Base-by-base conservation (phyloP, 2,329 filamentous ascomycete species). In the Venturia asperata region DNA sequence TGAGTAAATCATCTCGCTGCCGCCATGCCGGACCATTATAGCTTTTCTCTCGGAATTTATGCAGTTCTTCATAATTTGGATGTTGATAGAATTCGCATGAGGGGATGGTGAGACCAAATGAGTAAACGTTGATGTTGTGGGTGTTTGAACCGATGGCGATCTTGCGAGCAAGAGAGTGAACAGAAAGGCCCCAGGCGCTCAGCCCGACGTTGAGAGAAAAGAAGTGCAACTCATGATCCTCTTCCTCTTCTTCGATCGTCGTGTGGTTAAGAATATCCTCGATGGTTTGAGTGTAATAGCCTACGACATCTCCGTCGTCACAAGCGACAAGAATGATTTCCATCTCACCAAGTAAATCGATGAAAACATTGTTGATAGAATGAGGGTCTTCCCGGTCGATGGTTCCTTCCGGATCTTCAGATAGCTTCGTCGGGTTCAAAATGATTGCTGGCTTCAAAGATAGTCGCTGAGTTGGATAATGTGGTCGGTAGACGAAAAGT, bases 131-230 rank as follows among this genome's bases (percentile, higher is more conserved):
- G 37, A 89, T 81, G 19, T 78, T 71, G 27, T 80, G 78, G 0
- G 82, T 83, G 73, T 99, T 99, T 0, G 90, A 87, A 70, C 89
- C 90, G 47, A 95, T 87, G 0, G 93, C 94, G 68, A 99, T 88
- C 67, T 97, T 79, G 0, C 92, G 86, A n/a, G 90, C 91, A 68
- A 87, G 79, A 67, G 85, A 82, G 74, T 97, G 93, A 13, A 96
- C 82, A 9, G 91, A 88, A 61, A 96, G 76, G 0, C 93, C 94
- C 94, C 94, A 99, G 2, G 92, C 93, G 67, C 90, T 93, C 30
- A 77, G 78, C 1, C 85, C 84, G 2, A 96, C 91, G 72, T 89
- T 92, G 45, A 89, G 84, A 66, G 86, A 84, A 66, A 96, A 90
- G 71, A 96, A 90, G 49, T 80, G 58, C 77, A 81, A 71, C 80